These are phyloP conservation scores for Ceriops decandra DNA, from an alignment of 345 rosid genomes.

Conservation along the genomic window DNA sequence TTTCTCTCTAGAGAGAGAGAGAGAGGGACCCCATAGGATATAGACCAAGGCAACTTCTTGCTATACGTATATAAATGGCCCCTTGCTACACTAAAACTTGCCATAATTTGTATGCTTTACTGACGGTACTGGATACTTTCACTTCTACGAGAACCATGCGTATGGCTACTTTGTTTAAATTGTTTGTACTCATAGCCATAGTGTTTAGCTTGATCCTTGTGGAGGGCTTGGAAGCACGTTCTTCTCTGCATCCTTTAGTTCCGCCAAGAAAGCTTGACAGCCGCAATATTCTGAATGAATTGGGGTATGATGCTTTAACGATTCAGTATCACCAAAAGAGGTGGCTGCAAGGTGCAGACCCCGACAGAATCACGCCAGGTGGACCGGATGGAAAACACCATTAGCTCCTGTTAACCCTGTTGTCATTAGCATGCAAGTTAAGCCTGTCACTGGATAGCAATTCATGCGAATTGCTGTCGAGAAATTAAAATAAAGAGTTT, in stretches of 20 bases:
- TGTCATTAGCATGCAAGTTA: too few species aligned
- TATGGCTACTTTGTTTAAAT: constrained; percentile 23
- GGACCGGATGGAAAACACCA: constrained; percentile 52
- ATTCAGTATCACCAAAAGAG: constrained; percentile 18
- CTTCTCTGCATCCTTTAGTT: neutral
- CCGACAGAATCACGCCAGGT: constrained; percentile 31
- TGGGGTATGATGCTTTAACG: constrained; percentile 21
- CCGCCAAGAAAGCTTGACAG: constrained; percentile 7
- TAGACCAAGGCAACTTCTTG: neutral
- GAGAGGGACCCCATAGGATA: too few species aligned
- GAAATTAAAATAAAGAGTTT: too few species aligned
- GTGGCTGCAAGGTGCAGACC: constrained; percentile 12
- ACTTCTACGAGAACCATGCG: neutral
- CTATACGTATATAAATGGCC: neutral
- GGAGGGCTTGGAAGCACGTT: constrained; percentile 15
- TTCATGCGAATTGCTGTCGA: too few species aligned
- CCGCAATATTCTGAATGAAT: constrained; percentile 5
- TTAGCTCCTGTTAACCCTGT: neutral
- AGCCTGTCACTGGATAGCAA: too few species aligned
- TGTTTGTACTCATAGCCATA: constrained; percentile 5
- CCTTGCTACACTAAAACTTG: neutral
- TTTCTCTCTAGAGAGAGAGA: too few species aligned
- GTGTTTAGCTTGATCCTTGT: constrained; percentile 11
- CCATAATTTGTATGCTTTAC: neutral
- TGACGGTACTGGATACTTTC: neutral